phyloP scores from a whole-genome alignment of 768 basidiomycete species.

The Lactarius quietus region DNA sequence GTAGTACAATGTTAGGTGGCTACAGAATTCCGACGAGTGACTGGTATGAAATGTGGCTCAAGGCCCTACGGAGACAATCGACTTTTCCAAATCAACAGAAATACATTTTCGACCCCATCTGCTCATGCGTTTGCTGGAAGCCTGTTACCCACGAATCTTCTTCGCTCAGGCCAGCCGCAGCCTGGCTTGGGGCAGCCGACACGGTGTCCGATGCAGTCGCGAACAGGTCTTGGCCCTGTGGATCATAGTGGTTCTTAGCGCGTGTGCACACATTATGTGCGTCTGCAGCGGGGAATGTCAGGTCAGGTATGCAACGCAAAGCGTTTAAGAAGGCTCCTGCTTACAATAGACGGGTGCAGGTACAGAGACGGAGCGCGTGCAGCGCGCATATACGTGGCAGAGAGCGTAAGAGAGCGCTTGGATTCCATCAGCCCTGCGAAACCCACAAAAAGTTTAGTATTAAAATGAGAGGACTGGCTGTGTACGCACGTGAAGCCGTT shows the following conservation, averaged over 20 bases:
- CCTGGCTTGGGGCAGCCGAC: neutral
- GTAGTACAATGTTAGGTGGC: too few species aligned
- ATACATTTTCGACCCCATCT: conserved; percentile 39
- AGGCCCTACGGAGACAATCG: neutral
- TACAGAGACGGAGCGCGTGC: conserved; percentile 79
- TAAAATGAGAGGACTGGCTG: too few species aligned
- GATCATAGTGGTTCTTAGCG: conserved; percentile 76
- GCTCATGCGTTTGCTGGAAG: conserved; percentile 54
- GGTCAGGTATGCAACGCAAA: neutral
- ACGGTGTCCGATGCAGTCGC: conserved; percentile 42
- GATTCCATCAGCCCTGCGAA: conserved; percentile 54
- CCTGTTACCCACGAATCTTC: conserved; percentile 31
- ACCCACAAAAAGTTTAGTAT: neutral
- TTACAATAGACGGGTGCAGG: conserved; percentile 78
- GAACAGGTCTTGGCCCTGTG: conserved; percentile 50
- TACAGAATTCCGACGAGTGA: too few species aligned
- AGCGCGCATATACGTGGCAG: conserved; percentile 75
- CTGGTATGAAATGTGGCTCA: too few species aligned
- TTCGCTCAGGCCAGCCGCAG: conserved; percentile 26
- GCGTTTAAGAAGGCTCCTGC: conserved; percentile 30
- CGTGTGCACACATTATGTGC: conserved; percentile 73
- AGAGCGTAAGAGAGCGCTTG: conserved; percentile 70
- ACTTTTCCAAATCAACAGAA: conserved; percentile 28
- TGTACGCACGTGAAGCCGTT: conserved; percentile 54
- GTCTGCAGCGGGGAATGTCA: conserved; percentile 38